Conservation (phyloP, 495 filamentous ascomycete species). For the Tuber magnatum region DNA sequence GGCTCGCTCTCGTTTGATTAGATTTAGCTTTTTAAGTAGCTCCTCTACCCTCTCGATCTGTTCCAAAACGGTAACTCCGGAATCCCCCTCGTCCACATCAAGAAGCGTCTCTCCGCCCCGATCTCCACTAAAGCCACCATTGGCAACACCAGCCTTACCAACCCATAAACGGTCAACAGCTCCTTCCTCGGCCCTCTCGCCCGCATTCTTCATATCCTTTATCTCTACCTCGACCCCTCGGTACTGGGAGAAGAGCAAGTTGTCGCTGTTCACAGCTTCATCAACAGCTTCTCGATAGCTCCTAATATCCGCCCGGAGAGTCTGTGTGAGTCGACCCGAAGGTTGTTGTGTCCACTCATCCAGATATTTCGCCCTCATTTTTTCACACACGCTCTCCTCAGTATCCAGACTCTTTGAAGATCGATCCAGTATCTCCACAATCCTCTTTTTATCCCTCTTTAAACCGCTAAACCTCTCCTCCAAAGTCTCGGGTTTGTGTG, state of each 20-base stretch:
- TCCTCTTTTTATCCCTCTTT: slow-evolving; percentile 65
- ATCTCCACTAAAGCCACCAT: slow-evolving; percentile 45
- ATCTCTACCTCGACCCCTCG: slow-evolving; percentile 79
- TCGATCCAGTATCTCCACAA: slow-evolving; percentile 62
- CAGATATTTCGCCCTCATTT: slow-evolving; percentile 97
- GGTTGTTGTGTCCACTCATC: slow-evolving; percentile 96
- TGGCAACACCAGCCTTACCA: slow-evolving; percentile 44
- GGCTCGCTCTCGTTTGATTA: slow-evolving; percentile 80
- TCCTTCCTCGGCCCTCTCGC: slow-evolving; percentile 71
- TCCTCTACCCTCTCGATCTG: slow-evolving; percentile 88
- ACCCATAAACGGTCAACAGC: slow-evolving; percentile 42
- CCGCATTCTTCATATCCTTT: slow-evolving; percentile 89
- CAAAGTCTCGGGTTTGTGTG: slow-evolving; percentile 64
- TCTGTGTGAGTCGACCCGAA: slow-evolving; percentile 77
- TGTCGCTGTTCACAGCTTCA: slow-evolving; percentile 80
- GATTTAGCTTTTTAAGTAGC: slow-evolving; percentile 78
- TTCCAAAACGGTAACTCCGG: slow-evolving; percentile 68
- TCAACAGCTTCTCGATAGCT: slow-evolving; percentile 82
- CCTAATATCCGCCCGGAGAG: slow-evolving; percentile 73
- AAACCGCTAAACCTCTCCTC: slow-evolving; percentile 67
- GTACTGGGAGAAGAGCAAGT: slow-evolving; percentile 74
- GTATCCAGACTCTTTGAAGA: slow-evolving; percentile 83
- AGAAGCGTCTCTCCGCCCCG: slow-evolving; percentile 69
- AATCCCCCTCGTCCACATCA: slow-evolving; percentile 84
- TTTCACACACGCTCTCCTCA: slow-evolving; percentile 97